These are phyloP conservation scores for Cercospora brassicicola DNA, from an alignment of 2,329 filamentous ascomycete species.

Conservation along the genomic window DNA sequence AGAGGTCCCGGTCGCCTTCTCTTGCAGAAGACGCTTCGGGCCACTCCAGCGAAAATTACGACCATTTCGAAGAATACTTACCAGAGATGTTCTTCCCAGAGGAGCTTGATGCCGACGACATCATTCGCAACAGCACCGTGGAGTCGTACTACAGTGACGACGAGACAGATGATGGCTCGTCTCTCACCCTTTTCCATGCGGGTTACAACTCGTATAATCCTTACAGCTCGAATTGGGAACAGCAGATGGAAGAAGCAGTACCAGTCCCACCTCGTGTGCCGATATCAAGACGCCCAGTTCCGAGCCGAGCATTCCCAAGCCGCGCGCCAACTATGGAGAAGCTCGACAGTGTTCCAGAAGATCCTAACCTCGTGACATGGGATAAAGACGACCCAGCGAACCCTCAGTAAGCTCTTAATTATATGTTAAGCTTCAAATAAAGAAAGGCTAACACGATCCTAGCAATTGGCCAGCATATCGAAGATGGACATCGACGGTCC, in stretches of 20 bases:
- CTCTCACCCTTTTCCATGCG: conserved; percentile 19
- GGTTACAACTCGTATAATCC: conserved; percentile 11
- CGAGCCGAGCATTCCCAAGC: conserved; percentile 17
- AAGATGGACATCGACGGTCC: conserved; percentile 45
- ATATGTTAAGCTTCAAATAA: neutral
- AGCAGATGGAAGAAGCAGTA: conserved; percentile 3
- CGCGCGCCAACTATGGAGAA: conserved; percentile 14
- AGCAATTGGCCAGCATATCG: conserved; percentile 42
- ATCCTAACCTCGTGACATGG: conserved; percentile 45
- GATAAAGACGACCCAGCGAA: conserved; percentile 46
- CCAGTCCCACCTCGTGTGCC: conserved; percentile 13
- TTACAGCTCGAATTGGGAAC: conserved; percentile 9
- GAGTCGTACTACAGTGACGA: conserved; percentile 21
- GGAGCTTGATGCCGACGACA: conserved; percentile 1
- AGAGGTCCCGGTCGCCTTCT: neutral
- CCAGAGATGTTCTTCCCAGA: conserved; percentile 6
- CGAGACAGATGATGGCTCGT: conserved; percentile 15
- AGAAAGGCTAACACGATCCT: neutral
- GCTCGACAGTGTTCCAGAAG: conserved; percentile 7
- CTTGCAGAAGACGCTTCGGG: neutral
- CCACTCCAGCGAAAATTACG: conserved; percentile 4
- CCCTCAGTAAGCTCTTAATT: conserved; percentile 34
- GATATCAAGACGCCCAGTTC: conserved; percentile 14
- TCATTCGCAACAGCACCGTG: conserved; percentile 17
- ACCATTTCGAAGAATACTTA: conserved; percentile 3